phyloP scores from a whole-genome alignment of 768 basidiomycete species.

The Arthromyces matolae region DNA sequence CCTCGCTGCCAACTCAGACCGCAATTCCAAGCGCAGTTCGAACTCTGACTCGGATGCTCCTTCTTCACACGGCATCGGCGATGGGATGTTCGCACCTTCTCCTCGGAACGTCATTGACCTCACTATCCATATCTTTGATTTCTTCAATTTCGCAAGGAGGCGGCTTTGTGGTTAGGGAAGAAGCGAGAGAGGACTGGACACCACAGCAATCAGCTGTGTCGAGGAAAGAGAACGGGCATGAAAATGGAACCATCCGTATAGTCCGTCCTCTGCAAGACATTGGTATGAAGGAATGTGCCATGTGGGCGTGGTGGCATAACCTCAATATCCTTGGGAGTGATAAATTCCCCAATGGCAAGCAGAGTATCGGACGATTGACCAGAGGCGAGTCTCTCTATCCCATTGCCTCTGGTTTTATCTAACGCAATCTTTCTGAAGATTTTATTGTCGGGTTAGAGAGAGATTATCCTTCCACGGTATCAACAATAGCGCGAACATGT shows the following conservation, averaged over 20 bases:
- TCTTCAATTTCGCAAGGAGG: slow-evolving; percentile 74
- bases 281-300: slow-evolving; percentile 74
- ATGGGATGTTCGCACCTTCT: slow-evolving; percentile 69
- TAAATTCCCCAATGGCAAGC: slow-evolving; percentile 40
- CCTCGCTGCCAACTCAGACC: slow-evolving; percentile 71
- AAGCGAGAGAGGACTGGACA: slow-evolving; percentile 70
- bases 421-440: slow-evolving; percentile 40
- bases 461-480: slow-evolving; percentile 85
- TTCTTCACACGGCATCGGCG: slow-evolving; percentile 61
- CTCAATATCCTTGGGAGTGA: slow-evolving; percentile 51
- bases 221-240: slow-evolving; percentile 9
- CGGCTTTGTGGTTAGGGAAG: slow-evolving; percentile 66
- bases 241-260: slow-evolving; percentile 39
- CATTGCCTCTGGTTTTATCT: neutral
- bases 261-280: slow-evolving; percentile 69
- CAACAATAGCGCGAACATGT: slow-evolving; percentile 77
- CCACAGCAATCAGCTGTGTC: slow-evolving; percentile 18
- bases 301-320: slow-evolving; percentile 73
- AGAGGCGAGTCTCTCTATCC: slow-evolving; percentile 45
- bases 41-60: slow-evolving; percentile 60
- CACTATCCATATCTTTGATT: slow-evolving; percentile 69
- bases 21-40: slow-evolving; percentile 58
- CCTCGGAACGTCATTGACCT: slow-evolving; percentile 77
- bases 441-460: slow-evolving; percentile 79
- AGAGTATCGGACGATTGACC: slow-evolving; percentile 64